Conservation (phyloP, 2,329 filamentous ascomycete species). For the Monosporascus sp. region DNA sequence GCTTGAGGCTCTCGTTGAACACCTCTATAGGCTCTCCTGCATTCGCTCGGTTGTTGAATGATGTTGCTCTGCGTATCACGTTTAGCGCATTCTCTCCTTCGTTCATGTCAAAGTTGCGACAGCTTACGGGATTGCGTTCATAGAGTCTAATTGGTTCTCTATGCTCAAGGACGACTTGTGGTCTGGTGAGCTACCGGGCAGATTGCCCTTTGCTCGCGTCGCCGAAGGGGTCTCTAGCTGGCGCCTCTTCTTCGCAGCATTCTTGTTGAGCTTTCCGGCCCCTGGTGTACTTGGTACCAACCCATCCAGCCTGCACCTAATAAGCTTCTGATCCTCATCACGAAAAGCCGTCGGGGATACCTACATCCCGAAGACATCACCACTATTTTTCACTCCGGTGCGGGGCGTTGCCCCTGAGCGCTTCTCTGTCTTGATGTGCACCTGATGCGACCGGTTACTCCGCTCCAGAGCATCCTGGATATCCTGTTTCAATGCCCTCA, state of each 20-base stretch:
- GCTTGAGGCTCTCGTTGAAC: constrained; percentile 68
- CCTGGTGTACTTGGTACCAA: constrained; percentile 60
- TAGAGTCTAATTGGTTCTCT: constrained; percentile 34
- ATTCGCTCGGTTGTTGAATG: constrained; percentile 73
- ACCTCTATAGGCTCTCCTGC: constrained; percentile 78
- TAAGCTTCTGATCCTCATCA: constrained; percentile 15
- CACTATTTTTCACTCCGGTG: constrained; percentile 45
- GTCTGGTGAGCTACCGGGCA: constrained; percentile 39
- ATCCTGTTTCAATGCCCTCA: constrained; percentile 77
- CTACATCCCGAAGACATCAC: constrained; percentile 80
- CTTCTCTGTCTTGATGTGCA: constrained; percentile 58
- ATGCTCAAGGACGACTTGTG: constrained; percentile 35
- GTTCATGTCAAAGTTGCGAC: not conserved
- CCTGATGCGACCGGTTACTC: constrained; percentile 59
- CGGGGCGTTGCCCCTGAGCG: constrained; percentile 59
- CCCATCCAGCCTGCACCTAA: constrained; percentile 52
- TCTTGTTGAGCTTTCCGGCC: constrained; percentile 38
- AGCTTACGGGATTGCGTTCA: constrained; percentile 35
- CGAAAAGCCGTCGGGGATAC: constrained; percentile 16
- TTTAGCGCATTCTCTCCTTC: constrained; percentile 3
- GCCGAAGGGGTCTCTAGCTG: constrained; percentile 41
- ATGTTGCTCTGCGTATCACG: constrained; percentile 39
- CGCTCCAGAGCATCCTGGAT: constrained; percentile 80
- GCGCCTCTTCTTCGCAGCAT: constrained; percentile 30
- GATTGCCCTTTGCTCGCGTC: constrained; percentile 39